phyloP scores from a whole-genome alignment of 176 grass and related monocot genomes.

The Themeda triandra region DNA sequence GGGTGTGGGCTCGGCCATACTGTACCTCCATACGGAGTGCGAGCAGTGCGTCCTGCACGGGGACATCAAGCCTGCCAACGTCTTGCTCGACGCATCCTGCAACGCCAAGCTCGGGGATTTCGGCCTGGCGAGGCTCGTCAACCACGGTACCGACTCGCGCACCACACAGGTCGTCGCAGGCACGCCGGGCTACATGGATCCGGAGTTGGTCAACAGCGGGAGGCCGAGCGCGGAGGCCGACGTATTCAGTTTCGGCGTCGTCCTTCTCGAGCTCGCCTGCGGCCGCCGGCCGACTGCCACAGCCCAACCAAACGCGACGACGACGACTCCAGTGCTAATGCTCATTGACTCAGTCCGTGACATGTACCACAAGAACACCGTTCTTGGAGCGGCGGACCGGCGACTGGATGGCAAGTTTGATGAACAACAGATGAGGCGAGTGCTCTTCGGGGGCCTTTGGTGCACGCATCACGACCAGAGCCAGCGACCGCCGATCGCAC shows the following conservation, averaged over 20 bases:
- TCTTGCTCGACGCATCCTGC: background rate
- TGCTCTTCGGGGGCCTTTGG: slow-evolving; percentile 41
- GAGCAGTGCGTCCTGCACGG: background rate
- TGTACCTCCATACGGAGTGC: background rate
- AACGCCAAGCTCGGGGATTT: slow-evolving; percentile 12
- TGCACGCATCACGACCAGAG: slow-evolving; percentile 33
- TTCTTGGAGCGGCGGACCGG: slow-evolving; percentile 40
- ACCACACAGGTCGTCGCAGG: background rate
- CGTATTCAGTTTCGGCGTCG: slow-evolving; percentile 40
- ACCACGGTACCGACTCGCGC: background rate
- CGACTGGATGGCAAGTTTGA: slow-evolving; percentile 31
- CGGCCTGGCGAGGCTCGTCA: background rate
- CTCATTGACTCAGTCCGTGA: slow-evolving; percentile 39
- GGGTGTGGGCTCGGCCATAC: background rate
- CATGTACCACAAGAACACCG: background rate
- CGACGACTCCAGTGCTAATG: no score
- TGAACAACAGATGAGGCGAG: background rate
- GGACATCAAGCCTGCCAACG: slow-evolving; percentile 20
- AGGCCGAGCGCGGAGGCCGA: background rate
- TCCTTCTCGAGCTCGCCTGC: background rate
- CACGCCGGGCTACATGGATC: slow-evolving; percentile 17
- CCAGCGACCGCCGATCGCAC: slow-evolving; percentile 28
- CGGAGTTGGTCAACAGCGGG: background rate
- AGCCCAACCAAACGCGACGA: no score
- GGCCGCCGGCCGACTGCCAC: background rate